Conservation (phyloP, 345 rosid species). For the Eucalyptus tenuipes region DNA sequence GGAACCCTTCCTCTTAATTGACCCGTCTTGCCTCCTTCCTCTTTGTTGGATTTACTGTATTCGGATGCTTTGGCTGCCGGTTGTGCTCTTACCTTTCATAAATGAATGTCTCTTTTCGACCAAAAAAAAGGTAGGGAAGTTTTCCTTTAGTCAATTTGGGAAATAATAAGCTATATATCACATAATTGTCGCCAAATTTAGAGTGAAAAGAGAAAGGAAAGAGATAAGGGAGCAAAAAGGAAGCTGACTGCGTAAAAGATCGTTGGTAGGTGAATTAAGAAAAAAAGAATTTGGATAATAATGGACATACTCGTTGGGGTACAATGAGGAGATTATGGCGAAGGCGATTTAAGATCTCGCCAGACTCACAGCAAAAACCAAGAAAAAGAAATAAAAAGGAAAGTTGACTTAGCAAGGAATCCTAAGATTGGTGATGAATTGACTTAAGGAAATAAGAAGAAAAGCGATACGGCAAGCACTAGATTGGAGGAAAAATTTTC, state of each 20-base stretch:
- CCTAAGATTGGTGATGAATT: too few relatives aligned
- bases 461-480: too few relatives aligned
- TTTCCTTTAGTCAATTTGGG: not conserved
- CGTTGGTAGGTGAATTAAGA: not conserved
- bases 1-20: too few relatives aligned
- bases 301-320: not conserved
- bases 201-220: not conserved
- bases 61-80: too few relatives aligned
- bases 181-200: not conserved
- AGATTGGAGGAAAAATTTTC: too few relatives aligned
- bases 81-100: too few relatives aligned
- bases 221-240: not conserved
- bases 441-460: too few relatives aligned
- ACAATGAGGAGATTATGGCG: not conserved
- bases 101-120: too few relatives aligned
- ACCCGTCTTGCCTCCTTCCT: too few relatives aligned
- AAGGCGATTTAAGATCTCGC: not conserved
- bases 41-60: too few relatives aligned
- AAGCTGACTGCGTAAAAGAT: not conserved
- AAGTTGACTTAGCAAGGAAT: too few relatives aligned
- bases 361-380: not conserved
- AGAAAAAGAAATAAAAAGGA: not conserved
- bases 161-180: not conserved
- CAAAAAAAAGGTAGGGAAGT: too few relatives aligned
- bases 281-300: not conserved